A percentile compares a stretch with the other conserved stretches of the same genome.
Evolutionary conservation across 164 flowering plant genomes (phyloP).

Genomic region (Macadamia integrifolia): DNA sequence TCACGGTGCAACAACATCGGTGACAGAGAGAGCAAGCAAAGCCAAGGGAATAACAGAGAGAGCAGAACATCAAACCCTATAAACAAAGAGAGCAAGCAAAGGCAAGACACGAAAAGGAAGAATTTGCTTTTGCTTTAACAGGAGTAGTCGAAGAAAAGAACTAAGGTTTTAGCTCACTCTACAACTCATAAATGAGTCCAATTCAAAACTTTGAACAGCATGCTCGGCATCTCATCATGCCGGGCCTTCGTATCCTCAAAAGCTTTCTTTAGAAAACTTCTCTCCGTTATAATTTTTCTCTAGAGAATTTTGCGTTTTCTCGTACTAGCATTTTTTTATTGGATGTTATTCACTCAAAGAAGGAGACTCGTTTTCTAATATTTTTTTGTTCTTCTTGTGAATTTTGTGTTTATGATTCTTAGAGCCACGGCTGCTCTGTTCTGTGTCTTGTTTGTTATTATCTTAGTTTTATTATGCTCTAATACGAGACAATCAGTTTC

Average conservation of each 20-base stretch:
- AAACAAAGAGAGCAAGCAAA: no score
- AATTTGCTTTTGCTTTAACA: no score
- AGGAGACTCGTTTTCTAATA: background rate
- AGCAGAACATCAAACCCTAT: no score
- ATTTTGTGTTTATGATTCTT: background rate
- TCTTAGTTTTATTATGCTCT: background rate
- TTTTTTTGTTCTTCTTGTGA: background rate
- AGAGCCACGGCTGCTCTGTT: background rate
- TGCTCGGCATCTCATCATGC: constrained; percentile 67
- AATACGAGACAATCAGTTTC: background rate
- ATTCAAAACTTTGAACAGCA: constrained; percentile 94
- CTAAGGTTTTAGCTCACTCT: constrained; percentile 9
- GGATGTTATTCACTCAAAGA: no score
- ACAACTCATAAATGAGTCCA: constrained; percentile 60
- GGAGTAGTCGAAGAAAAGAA: background rate
- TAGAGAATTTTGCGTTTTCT: no score
- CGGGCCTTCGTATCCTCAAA: constrained; percentile 50
- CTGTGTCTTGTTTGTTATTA: background rate
- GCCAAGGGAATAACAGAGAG: no score
- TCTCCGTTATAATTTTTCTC: background rate
- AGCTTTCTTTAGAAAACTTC: background rate
- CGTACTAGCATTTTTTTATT: no score
- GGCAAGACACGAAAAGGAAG: no score
- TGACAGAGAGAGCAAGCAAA: no score
- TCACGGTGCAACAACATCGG: no score